phyloP scores from a whole-genome alignment of 2,329 filamentous ascomycete genomes.

The Plenodomus tracheiphilus region DNA sequence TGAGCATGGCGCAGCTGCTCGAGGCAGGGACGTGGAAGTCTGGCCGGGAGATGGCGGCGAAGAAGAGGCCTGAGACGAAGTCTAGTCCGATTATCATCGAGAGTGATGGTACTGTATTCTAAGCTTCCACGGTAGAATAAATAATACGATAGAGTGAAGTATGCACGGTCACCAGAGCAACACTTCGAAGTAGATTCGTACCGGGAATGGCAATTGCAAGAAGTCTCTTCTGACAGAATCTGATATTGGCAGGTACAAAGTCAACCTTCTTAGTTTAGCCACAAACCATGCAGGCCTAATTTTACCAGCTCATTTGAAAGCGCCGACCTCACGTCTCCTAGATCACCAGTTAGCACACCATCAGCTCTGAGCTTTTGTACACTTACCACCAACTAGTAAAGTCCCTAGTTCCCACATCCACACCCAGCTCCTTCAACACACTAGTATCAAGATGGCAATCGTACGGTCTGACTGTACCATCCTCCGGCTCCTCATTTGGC shows the following conservation, averaged over 20 bases:
- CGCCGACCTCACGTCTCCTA: constrained; percentile 40
- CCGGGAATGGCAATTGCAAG: no score
- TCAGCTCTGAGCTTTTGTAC: not conserved
- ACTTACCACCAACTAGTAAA: constrained; percentile 78
- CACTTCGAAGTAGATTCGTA: no score
- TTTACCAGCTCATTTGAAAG: constrained; percentile 17
- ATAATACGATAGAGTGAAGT: no score
- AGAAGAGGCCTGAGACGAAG: constrained; percentile 28
- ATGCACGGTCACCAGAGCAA: no score
- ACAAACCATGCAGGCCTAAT: not conserved
- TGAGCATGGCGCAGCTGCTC: constrained; percentile 82
- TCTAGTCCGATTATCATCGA: constrained; percentile 35
- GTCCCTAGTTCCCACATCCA: constrained; percentile 73
- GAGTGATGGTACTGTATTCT: constrained; percentile 37
- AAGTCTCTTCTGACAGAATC: no score
- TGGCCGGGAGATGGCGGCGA: constrained; percentile 28
- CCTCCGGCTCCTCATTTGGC: constrained; percentile 69
- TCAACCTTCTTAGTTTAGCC: no score
- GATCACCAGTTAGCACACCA: constrained; percentile 10
- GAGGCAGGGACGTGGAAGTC: constrained; percentile 94
- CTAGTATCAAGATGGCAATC: constrained; percentile 85
- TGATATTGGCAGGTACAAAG: no score
- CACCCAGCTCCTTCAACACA: constrained; percentile 70
- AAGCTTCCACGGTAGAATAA: no score
- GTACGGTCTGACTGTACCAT: constrained; percentile 76